Conservation (phyloP, 805 yeast species). For the Wickerhamiella musiphila region DNA sequence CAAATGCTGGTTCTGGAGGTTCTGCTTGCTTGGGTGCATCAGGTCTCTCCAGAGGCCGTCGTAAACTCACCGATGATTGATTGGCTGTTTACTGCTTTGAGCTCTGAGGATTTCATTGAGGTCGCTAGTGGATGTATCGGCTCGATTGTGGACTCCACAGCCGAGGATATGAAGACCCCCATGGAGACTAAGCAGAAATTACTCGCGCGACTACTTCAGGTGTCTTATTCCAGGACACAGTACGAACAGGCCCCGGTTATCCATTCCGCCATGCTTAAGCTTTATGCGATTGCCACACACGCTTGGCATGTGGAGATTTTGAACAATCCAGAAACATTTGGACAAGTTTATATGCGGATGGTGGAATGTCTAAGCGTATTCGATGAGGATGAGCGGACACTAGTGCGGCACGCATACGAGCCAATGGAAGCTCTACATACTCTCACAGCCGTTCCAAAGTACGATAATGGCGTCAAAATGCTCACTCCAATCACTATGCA, state of each 20-base stretch:
- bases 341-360: constrained; percentile 17
- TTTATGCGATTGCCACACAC: constrained; percentile 86
- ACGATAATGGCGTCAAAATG: constrained; percentile 26
- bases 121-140: constrained; percentile 76
- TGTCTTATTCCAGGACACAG: constrained; percentile 5
- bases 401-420: constrained; percentile 76
- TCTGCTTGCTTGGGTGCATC: constrained; percentile 79
- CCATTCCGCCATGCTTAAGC: constrained; percentile 23
- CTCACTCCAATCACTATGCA: constrained; percentile 39
- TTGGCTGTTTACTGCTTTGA: constrained; percentile 46
- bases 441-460: not conserved
- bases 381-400: constrained; percentile 62
- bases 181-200: not conserved
- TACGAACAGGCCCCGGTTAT: constrained; percentile 11
- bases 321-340: constrained; percentile 21
- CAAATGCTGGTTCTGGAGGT: constrained; percentile 44
- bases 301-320: constrained; percentile 85
- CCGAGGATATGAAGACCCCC: not conserved
- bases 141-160: constrained; percentile 32
- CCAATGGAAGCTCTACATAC: constrained; percentile 52
- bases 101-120: constrained; percentile 52
- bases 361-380: constrained; percentile 55
- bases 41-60: constrained; percentile 59
- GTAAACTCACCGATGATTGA: constrained; percentile 46
- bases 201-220: not conserved